Evolutionary conservation across 2,329 filamentous ascomycete species (phyloP), one percentile per base, ranked within the genome.

Genomic region (Talaromyces sp.): DNA sequence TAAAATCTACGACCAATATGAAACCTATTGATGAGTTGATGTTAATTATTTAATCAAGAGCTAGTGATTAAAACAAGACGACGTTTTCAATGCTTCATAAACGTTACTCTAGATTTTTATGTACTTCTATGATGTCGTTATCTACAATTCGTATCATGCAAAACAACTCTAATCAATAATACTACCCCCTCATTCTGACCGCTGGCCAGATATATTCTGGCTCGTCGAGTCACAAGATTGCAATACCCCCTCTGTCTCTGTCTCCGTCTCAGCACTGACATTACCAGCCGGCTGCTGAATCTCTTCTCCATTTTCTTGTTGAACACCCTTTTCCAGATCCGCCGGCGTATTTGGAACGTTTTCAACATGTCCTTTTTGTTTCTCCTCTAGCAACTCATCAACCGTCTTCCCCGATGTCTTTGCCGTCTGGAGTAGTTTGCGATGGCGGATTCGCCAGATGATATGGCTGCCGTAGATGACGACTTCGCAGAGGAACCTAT

Each of bases 401-500:
- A 86, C 83, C 0, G 78, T 82, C 68, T 79, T 80, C 1, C 81
- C 82, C 3, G 76, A 69, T 6, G 72, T 72, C 62, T 81, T 82
- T 3, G 84, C 85, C 63, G 79, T 77, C 60, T 73, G 77, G 14
- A 83, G 79, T 41, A 85, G 68, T 56, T 75, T 73, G 21, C 82
- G 78, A 4, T 84, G 83, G 24, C 83, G 81, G 64, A 81, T 71
- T 2, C 83, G 73, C 85, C 85, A 88, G 59, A 85, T 74, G 10
- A 82, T 70, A 64, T 88, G 85, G 12, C 81, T 85, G 26, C 72
- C 54, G 66, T 87, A 85, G 59, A 88, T 86, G 11, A 84, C 85
- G 7, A 79, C 71, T 68, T 88, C 86, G 12, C 88, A 77, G 3
- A 81, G 50, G 59, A 84, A 77, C 62, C 84, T 85, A 60, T 24